Conservation (phyloP, 306 rosid genomes). For the Pyrus pyrifolia region DNA sequence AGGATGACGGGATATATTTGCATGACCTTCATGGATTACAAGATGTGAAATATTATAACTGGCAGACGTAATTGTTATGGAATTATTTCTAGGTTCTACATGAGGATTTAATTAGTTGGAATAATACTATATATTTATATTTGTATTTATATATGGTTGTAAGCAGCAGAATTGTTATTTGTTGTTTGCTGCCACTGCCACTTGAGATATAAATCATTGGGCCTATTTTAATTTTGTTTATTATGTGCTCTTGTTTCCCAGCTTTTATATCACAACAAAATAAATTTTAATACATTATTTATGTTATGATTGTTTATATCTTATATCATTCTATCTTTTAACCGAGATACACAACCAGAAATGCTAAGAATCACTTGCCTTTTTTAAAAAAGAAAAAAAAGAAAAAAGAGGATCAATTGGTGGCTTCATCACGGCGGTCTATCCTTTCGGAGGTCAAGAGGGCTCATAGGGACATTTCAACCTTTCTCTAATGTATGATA, state of each 20-base stretch:
- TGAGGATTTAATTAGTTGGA: neutral
- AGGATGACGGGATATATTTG: neutral
- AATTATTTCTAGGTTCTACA: neutral
- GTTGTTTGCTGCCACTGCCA: neutral
- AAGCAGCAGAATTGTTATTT: neutral
- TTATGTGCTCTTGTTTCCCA: neutral
- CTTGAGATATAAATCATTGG: neutral
- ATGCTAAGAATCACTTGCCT: too few species aligned
- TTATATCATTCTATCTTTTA: neutral
- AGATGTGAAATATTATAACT: neutral
- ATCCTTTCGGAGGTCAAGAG: too few species aligned
- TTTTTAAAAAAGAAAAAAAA: too few species aligned
- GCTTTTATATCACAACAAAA: too few species aligned
- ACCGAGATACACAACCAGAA: neutral
- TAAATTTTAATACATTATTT: too few species aligned
- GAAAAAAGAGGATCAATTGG: too few species aligned
- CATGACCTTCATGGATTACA: neutral
- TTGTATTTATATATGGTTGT: neutral
- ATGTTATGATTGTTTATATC: neutral
- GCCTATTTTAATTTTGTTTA: neutral
- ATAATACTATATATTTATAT: neutral
- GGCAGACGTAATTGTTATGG: neutral
- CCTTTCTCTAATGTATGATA: too few species aligned
- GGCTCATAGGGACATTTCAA: too few species aligned
- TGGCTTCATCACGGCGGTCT: rapidly evolving